A percentile compares a stretch with the other conserved stretches of the same genome.
Evolutionary conservation across 2,329 filamentous ascomycete genomes (phyloP).

Genomic region (Botrytis tulipae): DNA sequence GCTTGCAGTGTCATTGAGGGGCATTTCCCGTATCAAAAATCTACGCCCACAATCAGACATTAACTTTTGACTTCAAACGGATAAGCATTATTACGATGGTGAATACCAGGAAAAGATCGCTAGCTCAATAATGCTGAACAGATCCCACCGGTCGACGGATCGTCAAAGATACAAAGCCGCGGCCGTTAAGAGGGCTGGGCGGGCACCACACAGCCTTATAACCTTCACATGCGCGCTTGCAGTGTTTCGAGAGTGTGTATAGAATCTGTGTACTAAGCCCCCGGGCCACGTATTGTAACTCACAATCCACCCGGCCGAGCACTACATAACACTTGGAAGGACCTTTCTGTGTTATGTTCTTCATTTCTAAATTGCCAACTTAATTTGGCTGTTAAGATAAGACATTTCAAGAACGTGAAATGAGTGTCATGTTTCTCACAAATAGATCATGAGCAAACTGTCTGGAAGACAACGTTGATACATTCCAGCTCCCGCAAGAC

Average conservation of each 20-base stretch:
- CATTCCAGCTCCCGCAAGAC: neutral
- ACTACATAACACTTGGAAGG: neutral
- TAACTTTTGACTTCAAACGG: neutral
- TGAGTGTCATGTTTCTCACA: neutral
- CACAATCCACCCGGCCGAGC: neutral
- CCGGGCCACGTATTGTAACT: neutral
- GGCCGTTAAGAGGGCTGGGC: neutral
- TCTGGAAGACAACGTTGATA: neutral
- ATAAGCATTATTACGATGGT: neutral
- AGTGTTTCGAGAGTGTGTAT: neutral
- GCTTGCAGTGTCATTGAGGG: neutral
- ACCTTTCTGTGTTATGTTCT: neutral
- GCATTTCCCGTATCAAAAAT: neutral
- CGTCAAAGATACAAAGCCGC: neutral
- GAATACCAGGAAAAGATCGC: neutral
- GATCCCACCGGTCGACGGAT: neutral
- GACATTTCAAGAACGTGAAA: neutral
- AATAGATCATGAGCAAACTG: neutral
- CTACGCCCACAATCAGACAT: neutral
- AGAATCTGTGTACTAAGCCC: neutral
- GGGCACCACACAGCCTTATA: neutral
- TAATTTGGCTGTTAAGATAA: neutral
- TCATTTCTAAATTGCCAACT: too few relatives aligned
- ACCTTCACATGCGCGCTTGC: neutral
- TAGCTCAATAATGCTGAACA: neutral